Percentiles rank a stretch among this genome's conserved stretches.
These are phyloP conservation scores for Komagataella kurtzmanii DNA, from an alignment of 805 yeast genomes.

Conservation along the genomic window DNA sequence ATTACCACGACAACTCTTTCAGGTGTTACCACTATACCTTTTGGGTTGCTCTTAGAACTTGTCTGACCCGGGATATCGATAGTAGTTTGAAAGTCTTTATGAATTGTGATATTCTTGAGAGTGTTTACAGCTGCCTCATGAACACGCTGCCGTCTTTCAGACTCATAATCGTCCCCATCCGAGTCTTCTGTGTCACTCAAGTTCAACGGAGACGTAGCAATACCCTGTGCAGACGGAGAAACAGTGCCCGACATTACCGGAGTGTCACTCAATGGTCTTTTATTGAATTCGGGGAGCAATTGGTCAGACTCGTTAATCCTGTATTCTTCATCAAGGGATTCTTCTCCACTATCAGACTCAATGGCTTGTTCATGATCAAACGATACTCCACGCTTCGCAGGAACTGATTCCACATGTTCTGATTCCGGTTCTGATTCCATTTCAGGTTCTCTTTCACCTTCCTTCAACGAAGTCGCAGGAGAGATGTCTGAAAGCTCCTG, in stretches of 20 bases:
- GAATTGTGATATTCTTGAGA: neutral
- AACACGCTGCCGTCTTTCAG: neutral
- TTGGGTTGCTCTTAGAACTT: slow-evolving; percentile 65
- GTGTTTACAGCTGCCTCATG: slow-evolving; percentile 1
- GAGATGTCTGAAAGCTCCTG: neutral
- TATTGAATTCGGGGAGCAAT: slow-evolving; percentile 44
- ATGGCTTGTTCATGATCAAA: neutral
- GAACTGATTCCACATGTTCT: neutral
- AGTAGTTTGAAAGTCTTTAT: slow-evolving; percentile 32
- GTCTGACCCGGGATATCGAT: slow-evolving; percentile 90
- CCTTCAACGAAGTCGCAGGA: neutral
- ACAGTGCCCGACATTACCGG: slow-evolving; percentile 46
- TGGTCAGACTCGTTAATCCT: neutral
- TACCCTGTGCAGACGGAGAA: slow-evolving; percentile 27
- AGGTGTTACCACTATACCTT: slow-evolving; percentile 44
- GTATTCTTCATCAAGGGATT: neutral
- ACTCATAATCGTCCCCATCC: slow-evolving; percentile 10
- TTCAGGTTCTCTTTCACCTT: neutral
- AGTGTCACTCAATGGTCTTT: slow-evolving; percentile 64
- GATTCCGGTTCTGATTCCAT: neutral
- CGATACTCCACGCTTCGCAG: neutral
- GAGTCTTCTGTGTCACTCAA: slow-evolving; percentile 16
- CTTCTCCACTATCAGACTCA: neutral
- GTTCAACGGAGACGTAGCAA: slow-evolving; percentile 11
- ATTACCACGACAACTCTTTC: slow-evolving; percentile 86